Base-by-base conservation (phyloP, 2,329 filamentous ascomycete species). In the Pezicula radicicola region DNA sequence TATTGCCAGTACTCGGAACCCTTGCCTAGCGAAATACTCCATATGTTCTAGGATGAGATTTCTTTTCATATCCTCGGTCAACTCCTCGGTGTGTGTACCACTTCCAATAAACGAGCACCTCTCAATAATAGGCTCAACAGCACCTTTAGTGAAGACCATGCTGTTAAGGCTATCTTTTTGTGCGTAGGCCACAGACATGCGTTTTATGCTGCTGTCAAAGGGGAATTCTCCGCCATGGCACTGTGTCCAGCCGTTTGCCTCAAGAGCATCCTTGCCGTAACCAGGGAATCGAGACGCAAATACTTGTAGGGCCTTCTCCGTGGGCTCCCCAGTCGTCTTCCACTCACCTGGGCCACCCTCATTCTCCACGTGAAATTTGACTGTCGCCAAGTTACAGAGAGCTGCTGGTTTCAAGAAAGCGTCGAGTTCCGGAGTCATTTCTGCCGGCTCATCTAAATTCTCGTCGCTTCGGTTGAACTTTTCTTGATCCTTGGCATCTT, bases 271-370 rank as follows among this genome's bases (percentile, higher is more conserved):
- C 54, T 75, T 76, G 18, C 73, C 73, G 51, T 72, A 75, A 15
- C 28, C 28, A 12, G 75, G 66, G 58, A 87, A 87, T 19, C 84
- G 78, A 60, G 79, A 75, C 2, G 82, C 80, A 58, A 88, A 84
- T 6, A 87, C 82, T 53, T 86, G 81, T 3, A 88, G 76, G 6
- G 84, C 84, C 52, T 87, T 84, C 60, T 88, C 84, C 3, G 84
- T 88, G 2, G 81, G 80, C 55, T 85, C 81, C n/a, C 81, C 83
- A 44, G 79, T 76, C 25, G 80, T 75, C 48, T 77, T 74, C 82
- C 82, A 85, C 41, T 69, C 66, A 4, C 72, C 70, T 15, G 71
- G 51, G n/a, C 63, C 56, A 53, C 80, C 58, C 47, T 60, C 60
- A 13, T 49, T 37, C n/a, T 54, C 42, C 43, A 64, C 62, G 3